A percentile compares a stretch with the other conserved stretches of the same genome.
phyloP scores from a whole-genome alignment of 2,329 filamentous ascomycete genomes.

The Hypomyces rosellus region DNA sequence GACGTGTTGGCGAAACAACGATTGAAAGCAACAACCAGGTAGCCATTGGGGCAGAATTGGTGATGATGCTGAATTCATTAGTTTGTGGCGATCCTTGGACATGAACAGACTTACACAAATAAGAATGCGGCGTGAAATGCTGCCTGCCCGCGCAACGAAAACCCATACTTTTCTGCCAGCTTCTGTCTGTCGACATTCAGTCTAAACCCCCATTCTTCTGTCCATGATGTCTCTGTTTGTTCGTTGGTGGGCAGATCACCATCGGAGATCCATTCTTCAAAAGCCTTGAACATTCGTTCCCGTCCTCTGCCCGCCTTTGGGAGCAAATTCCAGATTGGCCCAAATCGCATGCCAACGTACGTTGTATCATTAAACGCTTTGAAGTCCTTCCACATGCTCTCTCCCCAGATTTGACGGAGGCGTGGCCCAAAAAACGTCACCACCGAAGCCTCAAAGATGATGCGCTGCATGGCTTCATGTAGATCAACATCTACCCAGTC shows the following conservation, averaged over 20 bases:
- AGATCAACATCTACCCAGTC: not conserved
- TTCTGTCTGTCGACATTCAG: conserved; percentile 1
- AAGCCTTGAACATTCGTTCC: conserved; percentile 3
- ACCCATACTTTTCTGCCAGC: not conserved
- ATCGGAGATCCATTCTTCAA: conserved; percentile 1
- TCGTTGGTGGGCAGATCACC: not conserved
- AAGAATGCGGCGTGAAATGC: conserved; percentile 2
- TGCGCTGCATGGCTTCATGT: not conserved
- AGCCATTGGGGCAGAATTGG: conserved; percentile 3
- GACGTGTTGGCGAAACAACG: not conserved
- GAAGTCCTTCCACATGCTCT: conserved; percentile 5
- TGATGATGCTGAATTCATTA: not conserved
- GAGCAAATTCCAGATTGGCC: not conserved
- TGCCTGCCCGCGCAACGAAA: conserved; percentile 2
- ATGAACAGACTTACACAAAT: not conserved
- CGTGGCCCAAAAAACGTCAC: conserved; percentile 3
- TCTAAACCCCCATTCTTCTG: conserved; percentile 3
- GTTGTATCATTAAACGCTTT: conserved; percentile 3
- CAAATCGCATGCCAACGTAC: conserved; percentile 2
- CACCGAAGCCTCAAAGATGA: not conserved
- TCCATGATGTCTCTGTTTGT: not conserved
- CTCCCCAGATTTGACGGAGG: conserved; percentile 1
- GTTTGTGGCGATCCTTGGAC: not conserved
- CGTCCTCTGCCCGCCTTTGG: conserved; percentile 1
- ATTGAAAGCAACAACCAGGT: not conserved